Conservation (phyloP, 83 land plant genomes). For the Diphasiastrum complanatum region DNA sequence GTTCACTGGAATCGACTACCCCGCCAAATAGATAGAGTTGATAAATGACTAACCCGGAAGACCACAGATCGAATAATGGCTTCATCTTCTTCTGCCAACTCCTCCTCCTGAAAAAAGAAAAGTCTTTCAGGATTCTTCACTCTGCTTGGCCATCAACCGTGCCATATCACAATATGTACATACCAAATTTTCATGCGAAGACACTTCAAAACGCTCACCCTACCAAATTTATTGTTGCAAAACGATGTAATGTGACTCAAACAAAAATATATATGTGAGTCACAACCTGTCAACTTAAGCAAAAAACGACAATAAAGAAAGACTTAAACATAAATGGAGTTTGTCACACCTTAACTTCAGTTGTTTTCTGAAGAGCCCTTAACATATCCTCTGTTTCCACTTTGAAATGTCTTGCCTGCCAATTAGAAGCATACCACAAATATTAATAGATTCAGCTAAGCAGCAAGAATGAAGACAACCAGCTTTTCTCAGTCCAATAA, state of each 20-base stretch:
- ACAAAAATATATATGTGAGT: too few relatives aligned
- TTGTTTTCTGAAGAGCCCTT: slow-evolving; percentile 52
- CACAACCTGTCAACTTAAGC: too few relatives aligned
- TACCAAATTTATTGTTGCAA: too few relatives aligned
- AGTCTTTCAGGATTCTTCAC: too few relatives aligned
- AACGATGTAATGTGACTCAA: too few relatives aligned
- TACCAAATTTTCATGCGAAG: too few relatives aligned
- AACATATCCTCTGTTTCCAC: slow-evolving; percentile 70
- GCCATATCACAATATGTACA: too few relatives aligned
- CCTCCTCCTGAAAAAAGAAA: slow-evolving; percentile 46
- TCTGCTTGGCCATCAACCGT: too few relatives aligned
- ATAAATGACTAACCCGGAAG: slow-evolving; percentile 50
- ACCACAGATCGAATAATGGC: slow-evolving; percentile 56
- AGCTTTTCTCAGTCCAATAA: background rate
- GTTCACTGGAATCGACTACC: too few relatives aligned
- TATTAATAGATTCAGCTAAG: background rate
- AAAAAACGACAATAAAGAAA: slow-evolving; percentile 7
- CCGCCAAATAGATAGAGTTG: too few relatives aligned
- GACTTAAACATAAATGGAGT: too few relatives aligned
- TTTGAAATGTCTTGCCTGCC: slow-evolving; percentile 83
- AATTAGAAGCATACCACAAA: slow-evolving; percentile 3
- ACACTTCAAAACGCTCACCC: too few relatives aligned
- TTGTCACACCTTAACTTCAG: slow-evolving; percentile 49
- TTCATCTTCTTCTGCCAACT: slow-evolving; percentile 77
- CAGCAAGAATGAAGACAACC: background rate